Percentiles rank a stretch among this genome's conserved stretches.
phyloP scores from a whole-genome alignment of 768 basidiomycete species.

The Hypsizygus marmoreus region DNA sequence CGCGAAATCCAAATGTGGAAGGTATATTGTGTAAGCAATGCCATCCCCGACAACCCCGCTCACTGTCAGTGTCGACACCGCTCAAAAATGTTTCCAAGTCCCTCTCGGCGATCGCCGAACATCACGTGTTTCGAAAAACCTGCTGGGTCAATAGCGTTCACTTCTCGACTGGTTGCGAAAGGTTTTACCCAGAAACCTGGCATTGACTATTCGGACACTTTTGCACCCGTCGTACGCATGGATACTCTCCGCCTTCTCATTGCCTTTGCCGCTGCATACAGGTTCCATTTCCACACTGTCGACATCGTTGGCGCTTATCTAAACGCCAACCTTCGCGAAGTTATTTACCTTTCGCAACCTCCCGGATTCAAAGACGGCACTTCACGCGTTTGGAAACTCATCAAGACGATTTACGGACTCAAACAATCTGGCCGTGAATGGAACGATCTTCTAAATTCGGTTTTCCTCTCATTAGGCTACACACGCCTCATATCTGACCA shows the following conservation, averaged over 20 bases:
- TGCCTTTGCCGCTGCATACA: constrained; percentile 33
- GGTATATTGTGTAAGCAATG: no score
- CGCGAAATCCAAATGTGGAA: no score
- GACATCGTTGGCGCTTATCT: constrained; percentile 35
- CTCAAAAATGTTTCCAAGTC: no score
- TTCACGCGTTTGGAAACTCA: constrained; percentile 22
- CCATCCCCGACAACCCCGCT: no score
- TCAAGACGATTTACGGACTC: constrained; percentile 39
- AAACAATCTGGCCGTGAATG: constrained; percentile 30
- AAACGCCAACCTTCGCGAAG: constrained; percentile 28
- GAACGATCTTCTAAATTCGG: constrained; percentile 24
- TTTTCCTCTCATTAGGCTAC: constrained; percentile 19
- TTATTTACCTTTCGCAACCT: constrained; percentile 42
- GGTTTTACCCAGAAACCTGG: constrained; percentile 33
- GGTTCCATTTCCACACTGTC: constrained; percentile 37
- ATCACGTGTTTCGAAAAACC: no score
- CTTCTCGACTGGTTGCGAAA: constrained; percentile 31
- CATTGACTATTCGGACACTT: constrained; percentile 30
- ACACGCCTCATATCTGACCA: constrained; percentile 17
- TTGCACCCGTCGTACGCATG: constrained; percentile 34
- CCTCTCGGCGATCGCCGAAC: no score
- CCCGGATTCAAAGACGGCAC: constrained; percentile 29
- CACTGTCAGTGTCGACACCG: no score
- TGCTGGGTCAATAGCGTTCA: no score
- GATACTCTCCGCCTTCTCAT: constrained; percentile 30